Percentiles rank a stretch among this genome's conserved stretches.
phyloP scores from a whole-genome alignment of 257 asterid species.

The Ehretia macrophylla region DNA sequence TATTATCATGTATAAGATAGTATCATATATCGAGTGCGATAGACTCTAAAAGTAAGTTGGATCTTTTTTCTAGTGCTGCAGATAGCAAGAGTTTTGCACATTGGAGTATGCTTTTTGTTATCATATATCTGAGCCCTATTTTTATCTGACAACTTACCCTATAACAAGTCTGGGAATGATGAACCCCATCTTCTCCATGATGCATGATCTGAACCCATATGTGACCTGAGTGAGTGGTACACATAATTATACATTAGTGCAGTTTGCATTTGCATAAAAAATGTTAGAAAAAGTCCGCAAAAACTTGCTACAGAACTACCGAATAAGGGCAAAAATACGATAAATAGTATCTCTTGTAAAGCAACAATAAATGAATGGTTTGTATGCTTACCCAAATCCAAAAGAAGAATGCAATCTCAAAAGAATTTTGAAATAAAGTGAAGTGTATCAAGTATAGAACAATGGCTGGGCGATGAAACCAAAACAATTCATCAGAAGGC shows the following conservation, averaged over 20 bases:
- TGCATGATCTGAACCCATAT: conserved; percentile 77
- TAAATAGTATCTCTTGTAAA: too few relatives aligned
- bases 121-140: too few relatives aligned
- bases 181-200: conserved; percentile 68
- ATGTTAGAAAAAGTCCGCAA: too few relatives aligned
- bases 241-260: background rate
- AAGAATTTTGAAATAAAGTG: conserved; percentile 87
- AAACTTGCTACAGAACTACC: too few relatives aligned
- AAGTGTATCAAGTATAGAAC: conserved; percentile 86
- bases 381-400: conserved; percentile 69
- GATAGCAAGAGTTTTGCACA: too few relatives aligned
- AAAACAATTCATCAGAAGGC: conserved; percentile 77
- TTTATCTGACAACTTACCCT: conserved; percentile 47
- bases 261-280: background rate
- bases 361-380: too few relatives aligned
- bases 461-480: conserved; percentile 63
- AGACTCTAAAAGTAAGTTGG: too few relatives aligned
- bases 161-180: conserved; percentile 63
- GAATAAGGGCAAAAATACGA: too few relatives aligned
- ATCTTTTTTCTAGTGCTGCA: too few relatives aligned
- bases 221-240: conserved; percentile 37
- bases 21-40: too few relatives aligned
- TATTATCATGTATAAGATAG: too few relatives aligned
- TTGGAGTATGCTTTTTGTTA: too few relatives aligned
- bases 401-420: conserved; percentile 81